Evolutionary conservation across 116 monocot genomes (phyloP).

Genomic region (Papilionanthe hybrid): DNA sequence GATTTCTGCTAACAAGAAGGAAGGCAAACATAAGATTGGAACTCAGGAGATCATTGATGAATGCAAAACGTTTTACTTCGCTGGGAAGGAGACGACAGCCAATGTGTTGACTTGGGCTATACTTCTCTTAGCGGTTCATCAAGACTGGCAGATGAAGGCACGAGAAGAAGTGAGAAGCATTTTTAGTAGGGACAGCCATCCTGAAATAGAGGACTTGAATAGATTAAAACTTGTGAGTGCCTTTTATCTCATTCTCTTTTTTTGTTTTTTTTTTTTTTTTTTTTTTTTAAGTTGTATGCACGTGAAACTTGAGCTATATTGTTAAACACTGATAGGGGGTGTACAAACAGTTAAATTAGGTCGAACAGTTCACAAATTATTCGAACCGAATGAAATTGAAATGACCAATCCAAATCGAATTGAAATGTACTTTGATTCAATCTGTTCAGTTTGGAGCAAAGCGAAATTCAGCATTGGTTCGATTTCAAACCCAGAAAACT

Average conservation of each 20-base stretch:
- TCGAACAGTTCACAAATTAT: too few species aligned
- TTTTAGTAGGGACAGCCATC: constrained; percentile 15
- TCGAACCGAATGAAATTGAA: too few species aligned
- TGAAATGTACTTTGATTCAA: too few species aligned
- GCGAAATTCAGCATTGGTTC: too few species aligned
- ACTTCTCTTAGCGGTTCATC: constrained; percentile 50
- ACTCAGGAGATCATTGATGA: constrained; percentile 62
- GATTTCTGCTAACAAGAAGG: constrained; percentile 34
- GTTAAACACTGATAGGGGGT: too few species aligned
- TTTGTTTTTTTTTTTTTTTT: not conserved
- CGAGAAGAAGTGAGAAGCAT: constrained; percentile 45
- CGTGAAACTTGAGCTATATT: too few species aligned
- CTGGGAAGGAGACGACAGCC: constrained; percentile 68
- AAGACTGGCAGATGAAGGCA: constrained; percentile 64
- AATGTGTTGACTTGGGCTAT: constrained; percentile 58
- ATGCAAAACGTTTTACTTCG: constrained; percentile 78
- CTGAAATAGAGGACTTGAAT: constrained; percentile 28
- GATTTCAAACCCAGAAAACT: too few species aligned
- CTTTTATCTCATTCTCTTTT: not conserved
- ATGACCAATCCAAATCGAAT: too few species aligned
- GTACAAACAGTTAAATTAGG: too few species aligned
- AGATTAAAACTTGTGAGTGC: constrained; percentile 55
- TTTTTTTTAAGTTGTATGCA: too few species aligned
- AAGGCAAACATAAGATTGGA: constrained; percentile 29
- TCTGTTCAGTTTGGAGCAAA: too few species aligned